Evolutionary conservation across 768 basidiomycete genomes (phyloP), one percentile per base, ranked within the genome.

Genomic region (Infundibulicybe gibba): DNA sequence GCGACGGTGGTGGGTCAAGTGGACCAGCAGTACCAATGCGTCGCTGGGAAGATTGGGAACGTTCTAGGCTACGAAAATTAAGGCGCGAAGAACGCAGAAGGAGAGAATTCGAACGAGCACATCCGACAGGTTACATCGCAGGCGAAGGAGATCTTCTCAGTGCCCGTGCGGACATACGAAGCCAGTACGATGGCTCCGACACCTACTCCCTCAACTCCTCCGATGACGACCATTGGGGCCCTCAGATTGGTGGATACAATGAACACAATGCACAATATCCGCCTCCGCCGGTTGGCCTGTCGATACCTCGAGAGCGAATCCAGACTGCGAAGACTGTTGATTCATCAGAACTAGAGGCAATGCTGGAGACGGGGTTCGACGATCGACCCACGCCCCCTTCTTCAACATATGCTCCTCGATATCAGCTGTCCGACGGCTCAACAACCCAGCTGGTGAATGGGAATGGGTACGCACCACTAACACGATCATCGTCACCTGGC

Each of bases 1-100:
- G 81, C 15, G 78, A 75, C 12, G 85, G 75, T 14, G 76, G 75
- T 19, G 66, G 68, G 5, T 61, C 71, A 40, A 73, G 72, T 44
- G 80, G 77, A 5, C 65, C 74, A 37, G 80, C 79, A 0, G 81
- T 98, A n/a, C 93, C 97, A 0, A 69, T 98, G 61, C 82, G 95
- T n/a, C 79, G 95, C 42, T 99, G 97, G 97, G 97, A 98, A 67
- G 95, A 99, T 57, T 99, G 95, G 97, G 97, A 99, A 61, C 82
- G 94, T 17, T 95, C 93, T 19, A 79, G 97, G 38, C 74, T 98
- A 40, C 86, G 95, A 43, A 98, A 97, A 68, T 52, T 95, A 30
- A 83, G 80, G 50, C 83, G 97, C 2, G 94, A 97, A 58, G 90
- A 93, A 56, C 77, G 85, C 54, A 74, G 92, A 48, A 70, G 86